phyloP scores from a whole-genome alignment of 306 rosid genomes.

The Casuarina glauca region DNA sequence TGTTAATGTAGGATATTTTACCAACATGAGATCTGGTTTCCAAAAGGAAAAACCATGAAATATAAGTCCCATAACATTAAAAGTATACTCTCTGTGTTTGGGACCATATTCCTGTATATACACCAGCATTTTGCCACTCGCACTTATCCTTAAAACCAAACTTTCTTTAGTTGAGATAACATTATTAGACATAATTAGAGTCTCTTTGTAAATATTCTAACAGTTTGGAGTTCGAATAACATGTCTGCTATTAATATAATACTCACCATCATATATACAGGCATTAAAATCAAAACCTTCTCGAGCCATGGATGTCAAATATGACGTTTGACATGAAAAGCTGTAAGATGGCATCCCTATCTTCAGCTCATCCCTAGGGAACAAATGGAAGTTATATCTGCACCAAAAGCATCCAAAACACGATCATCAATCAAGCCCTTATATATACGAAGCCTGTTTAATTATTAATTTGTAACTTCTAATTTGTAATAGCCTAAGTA shows the following conservation, averaged over 20 bases:
- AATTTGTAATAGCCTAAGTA: background rate
- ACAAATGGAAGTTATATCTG: constrained; percentile 82
- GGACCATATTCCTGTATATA: background rate
- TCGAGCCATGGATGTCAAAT: constrained; percentile 67
- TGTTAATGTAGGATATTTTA: background rate
- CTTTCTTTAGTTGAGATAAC: background rate
- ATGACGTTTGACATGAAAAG: constrained; percentile 73
- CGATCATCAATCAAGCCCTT: background rate
- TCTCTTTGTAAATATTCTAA: background rate
- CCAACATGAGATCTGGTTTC: constrained; percentile 3
- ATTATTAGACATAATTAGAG: background rate
- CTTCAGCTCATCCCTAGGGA: constrained; percentile 82
- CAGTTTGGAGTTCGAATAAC: background rate
- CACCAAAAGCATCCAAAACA: constrained; percentile 25
- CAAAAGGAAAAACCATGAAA: constrained; percentile 8
- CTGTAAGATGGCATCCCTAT: constrained; percentile 84
- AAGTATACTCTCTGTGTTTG: background rate
- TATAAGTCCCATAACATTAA: background rate
- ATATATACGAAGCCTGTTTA: background rate
- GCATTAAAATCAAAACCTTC: constrained; percentile 87
- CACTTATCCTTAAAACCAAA: background rate
- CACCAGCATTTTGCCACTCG: background rate
- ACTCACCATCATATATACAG: constrained; percentile 74
- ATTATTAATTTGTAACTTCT: background rate
- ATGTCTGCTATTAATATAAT: background rate